These are phyloP conservation scores for Phytophthora cactorum DNA, from an alignment of 352 stramenopile species.

Conservation along the genomic window DNA sequence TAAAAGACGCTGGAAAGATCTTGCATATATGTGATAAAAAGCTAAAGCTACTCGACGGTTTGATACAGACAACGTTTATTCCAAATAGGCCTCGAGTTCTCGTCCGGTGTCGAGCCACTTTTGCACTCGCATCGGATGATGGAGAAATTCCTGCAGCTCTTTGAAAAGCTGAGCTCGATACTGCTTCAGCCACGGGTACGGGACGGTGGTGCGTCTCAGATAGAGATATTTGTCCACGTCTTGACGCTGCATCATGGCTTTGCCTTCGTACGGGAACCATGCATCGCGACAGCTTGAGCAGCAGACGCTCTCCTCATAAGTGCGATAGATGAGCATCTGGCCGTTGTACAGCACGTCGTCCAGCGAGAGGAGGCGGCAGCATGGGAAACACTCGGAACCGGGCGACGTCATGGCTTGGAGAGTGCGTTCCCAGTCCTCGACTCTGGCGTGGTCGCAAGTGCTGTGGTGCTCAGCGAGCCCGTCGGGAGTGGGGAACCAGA, in stretches of 20 bases:
- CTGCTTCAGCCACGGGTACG: conserved; percentile 29
- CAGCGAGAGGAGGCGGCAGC: conserved; percentile 24
- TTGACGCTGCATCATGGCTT: conserved; percentile 22
- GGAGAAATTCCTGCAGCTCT: conserved; percentile 32
- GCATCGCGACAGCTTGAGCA: conserved; percentile 30
- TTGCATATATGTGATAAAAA: neutral
- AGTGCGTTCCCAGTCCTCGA: conserved; percentile 24
- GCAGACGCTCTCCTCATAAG: conserved; percentile 28
- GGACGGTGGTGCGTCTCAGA: conserved; percentile 26
- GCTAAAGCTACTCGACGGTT: neutral
- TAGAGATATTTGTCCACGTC: conserved; percentile 32
- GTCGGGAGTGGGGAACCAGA: conserved; percentile 10
- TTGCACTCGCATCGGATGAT: conserved; percentile 22
- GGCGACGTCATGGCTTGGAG: conserved; percentile 26
- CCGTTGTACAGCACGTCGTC: conserved; percentile 32
- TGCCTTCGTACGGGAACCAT: conserved; percentile 32
- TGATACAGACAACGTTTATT: conserved; percentile 10
- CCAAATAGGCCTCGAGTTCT: conserved; percentile 28
- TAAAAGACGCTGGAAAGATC: too few relatives aligned
- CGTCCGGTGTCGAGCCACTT: conserved; percentile 29
- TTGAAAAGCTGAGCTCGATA: conserved; percentile 26
- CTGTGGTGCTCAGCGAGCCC: conserved; percentile 15
- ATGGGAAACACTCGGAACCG: conserved; percentile 32
- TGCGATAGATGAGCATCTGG: conserved; percentile 33
- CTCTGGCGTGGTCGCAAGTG: conserved; percentile 24